These are phyloP conservation scores for Dalechampia spathulata DNA, from an alignment of 441 rosid species.

Conservation along the genomic window DNA sequence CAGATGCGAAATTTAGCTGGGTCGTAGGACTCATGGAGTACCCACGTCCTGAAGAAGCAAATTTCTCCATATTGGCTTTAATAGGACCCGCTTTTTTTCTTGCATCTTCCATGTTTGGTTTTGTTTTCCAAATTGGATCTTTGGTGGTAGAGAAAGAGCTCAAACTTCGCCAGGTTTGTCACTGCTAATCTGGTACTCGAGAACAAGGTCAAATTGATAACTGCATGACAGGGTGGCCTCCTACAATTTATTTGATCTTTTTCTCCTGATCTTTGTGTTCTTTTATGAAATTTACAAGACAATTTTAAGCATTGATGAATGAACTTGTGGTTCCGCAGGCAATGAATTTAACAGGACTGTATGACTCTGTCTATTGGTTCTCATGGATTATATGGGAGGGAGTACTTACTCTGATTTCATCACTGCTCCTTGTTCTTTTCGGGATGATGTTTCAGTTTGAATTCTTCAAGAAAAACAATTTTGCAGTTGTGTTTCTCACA, in stretches of 20 bases:
- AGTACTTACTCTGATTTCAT: conserved; percentile 48
- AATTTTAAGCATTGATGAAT: too few species aligned
- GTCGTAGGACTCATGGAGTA: conserved; percentile 66
- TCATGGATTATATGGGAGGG: conserved; percentile 96
- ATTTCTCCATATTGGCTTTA: conserved; percentile 25
- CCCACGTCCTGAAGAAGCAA: conserved; percentile 52
- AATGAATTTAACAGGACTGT: conserved; percentile 84
- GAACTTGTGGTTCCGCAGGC: conserved; percentile 40
- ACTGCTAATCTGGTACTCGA: conserved; percentile 2
- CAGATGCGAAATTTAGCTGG: conserved; percentile 69
- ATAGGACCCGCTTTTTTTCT: conserved; percentile 78
- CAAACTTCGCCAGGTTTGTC: conserved; percentile 84
- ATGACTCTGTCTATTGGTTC: conserved; percentile 82
- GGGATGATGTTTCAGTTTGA: conserved; percentile 88
- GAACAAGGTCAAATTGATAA: too few species aligned
- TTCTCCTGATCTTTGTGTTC: too few species aligned
- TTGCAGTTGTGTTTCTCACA: conserved; percentile 50
- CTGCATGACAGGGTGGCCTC: background rate
- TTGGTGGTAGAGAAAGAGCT: conserved; percentile 84
- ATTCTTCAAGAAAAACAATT: conserved; percentile 79
- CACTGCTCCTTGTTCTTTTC: conserved; percentile 67
- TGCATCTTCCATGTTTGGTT: conserved; percentile 84
- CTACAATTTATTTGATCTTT: background rate
- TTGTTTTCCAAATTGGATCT: conserved; percentile 72
- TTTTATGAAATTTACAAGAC: too few species aligned